Evolutionary conservation across 768 basidiomycete genomes (phyloP).

Genomic region (Pisolithus orientalis): DNA sequence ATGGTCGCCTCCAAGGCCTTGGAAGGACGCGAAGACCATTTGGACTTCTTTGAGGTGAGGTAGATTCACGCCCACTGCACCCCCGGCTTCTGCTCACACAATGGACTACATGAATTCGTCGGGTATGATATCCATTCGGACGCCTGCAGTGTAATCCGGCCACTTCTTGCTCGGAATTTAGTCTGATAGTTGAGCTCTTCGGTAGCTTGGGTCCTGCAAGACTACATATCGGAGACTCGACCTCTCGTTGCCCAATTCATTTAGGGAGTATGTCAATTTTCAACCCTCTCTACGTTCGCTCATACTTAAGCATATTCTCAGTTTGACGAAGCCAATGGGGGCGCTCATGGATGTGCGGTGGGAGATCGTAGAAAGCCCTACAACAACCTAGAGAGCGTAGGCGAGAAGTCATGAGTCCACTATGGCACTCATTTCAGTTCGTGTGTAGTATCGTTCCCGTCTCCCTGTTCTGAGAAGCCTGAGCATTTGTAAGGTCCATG

Average conservation of each 20-base stretch:
- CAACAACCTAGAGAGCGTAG: slow-evolving; percentile 67
- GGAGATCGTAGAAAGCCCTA: slow-evolving; percentile 72
- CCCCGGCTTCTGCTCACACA: slow-evolving; percentile 17
- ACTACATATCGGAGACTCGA: slow-evolving; percentile 77
- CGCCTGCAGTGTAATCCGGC: slow-evolving; percentile 43
- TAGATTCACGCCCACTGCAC: slow-evolving; percentile 22
- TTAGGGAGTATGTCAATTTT: slow-evolving; percentile 56
- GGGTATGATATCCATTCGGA: slow-evolving; percentile 61
- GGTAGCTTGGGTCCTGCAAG: slow-evolving; percentile 81
- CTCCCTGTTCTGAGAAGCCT: not conserved
- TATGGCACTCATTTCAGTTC: slow-evolving; percentile 95
- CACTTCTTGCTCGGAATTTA: slow-evolving; percentile 22
- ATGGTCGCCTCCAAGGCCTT: slow-evolving; percentile 60
- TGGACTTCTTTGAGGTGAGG: slow-evolving; percentile 62
- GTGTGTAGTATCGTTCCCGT: slow-evolving; percentile 2
- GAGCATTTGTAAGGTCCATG: slow-evolving; percentile 52
- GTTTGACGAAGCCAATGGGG: slow-evolving; percentile 86
- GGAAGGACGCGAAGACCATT: slow-evolving; percentile 47
- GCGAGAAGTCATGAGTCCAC: slow-evolving; percentile 75
- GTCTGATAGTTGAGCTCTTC: not conserved
- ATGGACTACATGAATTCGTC: slow-evolving; percentile 30
- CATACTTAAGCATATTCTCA: slow-evolving; percentile 20
- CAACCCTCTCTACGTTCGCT: not conserved
- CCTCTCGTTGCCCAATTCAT: slow-evolving; percentile 52
- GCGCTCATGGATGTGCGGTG: slow-evolving; percentile 69